phyloP scores from a whole-genome alignment of 2,329 filamentous ascomycete species.

The Trichoderma polysporum region DNA sequence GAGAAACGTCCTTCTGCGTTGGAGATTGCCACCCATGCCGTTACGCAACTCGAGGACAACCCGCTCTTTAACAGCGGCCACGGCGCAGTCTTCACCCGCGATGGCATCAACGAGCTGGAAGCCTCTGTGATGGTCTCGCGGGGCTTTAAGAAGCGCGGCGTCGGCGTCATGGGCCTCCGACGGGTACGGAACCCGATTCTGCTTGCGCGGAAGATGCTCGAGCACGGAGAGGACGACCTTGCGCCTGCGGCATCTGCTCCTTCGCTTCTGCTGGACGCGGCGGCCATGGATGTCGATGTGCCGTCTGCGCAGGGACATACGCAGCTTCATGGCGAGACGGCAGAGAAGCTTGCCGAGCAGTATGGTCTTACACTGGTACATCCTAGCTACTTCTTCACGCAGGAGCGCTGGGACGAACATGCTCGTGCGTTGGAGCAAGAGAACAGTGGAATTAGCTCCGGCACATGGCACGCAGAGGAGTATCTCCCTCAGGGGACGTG shows the following conservation, averaged over 20 bases:
- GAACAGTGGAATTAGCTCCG: constrained; percentile 38
- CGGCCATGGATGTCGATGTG: constrained; percentile 28
- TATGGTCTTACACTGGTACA: constrained; percentile 73
- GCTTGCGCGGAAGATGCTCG: constrained; percentile 68
- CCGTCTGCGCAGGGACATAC: constrained; percentile 67
- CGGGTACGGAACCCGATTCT: constrained; percentile 78
- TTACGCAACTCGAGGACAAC: constrained; percentile 73
- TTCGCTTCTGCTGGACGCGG: neutral
- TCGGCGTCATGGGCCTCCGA: constrained; percentile 71
- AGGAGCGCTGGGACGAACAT: constrained; percentile 78
- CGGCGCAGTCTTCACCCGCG: constrained; percentile 82
- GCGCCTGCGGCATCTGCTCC: constrained; percentile 35
- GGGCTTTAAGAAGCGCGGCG: constrained; percentile 71
- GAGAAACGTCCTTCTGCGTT: constrained; percentile 57
- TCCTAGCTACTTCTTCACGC: constrained; percentile 74
- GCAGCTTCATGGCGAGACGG: constrained; percentile 65
- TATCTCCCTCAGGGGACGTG: constrained; percentile 82
- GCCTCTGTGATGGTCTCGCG: constrained; percentile 81
- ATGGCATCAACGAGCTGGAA: constrained; percentile 82
- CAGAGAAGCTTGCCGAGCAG: constrained; percentile 64
- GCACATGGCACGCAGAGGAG: constrained; percentile 59
- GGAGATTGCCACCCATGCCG: constrained; percentile 72
- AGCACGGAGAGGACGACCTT: constrained; percentile 63
- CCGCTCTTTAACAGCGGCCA: constrained; percentile 80
- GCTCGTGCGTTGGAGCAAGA: constrained; percentile 55